phyloP scores from a whole-genome alignment of 208 protist genomes.

The Trypanosoma grayi region DNA sequence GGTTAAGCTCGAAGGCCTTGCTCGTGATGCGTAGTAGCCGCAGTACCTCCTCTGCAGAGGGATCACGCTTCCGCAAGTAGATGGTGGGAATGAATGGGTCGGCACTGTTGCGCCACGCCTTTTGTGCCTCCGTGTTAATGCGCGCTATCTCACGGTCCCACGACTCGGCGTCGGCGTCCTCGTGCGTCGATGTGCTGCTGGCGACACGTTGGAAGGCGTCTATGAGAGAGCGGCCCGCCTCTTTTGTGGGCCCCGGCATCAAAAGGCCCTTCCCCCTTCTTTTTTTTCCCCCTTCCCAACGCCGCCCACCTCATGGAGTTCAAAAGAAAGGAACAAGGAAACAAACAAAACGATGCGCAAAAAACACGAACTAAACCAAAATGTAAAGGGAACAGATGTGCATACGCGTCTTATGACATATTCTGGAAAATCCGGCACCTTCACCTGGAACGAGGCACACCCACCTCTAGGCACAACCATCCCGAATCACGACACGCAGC shows the following conservation, averaged over 20 bases:
- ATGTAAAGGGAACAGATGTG: too few relatives aligned
- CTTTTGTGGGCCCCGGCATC: not conserved
- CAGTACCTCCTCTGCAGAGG: slow-evolving; percentile 46
- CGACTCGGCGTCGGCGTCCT: slow-evolving; percentile 15
- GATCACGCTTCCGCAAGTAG: slow-evolving; percentile 54
- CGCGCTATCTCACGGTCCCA: slow-evolving; percentile 33
- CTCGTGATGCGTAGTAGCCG: slow-evolving; percentile 47
- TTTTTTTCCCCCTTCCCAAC: not conserved
- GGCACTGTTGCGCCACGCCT: slow-evolving; percentile 17
- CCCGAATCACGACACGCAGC: too few relatives aligned
- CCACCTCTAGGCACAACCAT: too few relatives aligned
- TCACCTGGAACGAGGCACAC: too few relatives aligned
- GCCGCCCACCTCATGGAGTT: not conserved
- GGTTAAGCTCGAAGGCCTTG: slow-evolving; percentile 78
- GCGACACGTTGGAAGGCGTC: slow-evolving; percentile 18
- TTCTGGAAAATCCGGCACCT: too few relatives aligned
- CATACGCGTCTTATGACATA: too few relatives aligned
- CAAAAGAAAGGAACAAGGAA: not conserved
- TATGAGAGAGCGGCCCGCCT: slow-evolving; percentile 6
- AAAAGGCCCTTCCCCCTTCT: not conserved
- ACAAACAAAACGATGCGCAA: not conserved
- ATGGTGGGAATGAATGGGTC: slow-evolving; percentile 51
- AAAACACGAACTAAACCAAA: too few relatives aligned
- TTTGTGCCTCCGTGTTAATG: slow-evolving; percentile 43
- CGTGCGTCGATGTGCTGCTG: slow-evolving; percentile 8